Percentiles rank a stretch among this genome's conserved stretches.
Evolutionary conservation across 2,329 filamentous ascomycete species (phyloP).

Genomic region (Colletotrichum sp.): DNA sequence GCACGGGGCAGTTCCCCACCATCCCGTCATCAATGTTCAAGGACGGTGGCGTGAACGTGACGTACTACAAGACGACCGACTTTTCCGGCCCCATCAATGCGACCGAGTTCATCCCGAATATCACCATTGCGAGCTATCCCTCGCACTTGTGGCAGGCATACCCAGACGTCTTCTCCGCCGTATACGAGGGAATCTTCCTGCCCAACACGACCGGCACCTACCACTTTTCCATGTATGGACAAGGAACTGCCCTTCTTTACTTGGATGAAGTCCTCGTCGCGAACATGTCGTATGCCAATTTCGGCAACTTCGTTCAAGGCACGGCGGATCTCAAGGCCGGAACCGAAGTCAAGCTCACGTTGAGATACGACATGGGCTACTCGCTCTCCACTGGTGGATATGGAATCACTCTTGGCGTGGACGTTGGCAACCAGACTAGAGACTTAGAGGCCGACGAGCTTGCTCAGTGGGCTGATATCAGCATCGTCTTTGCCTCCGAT

Average conservation of each 20-base stretch:
- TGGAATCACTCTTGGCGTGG: neutral
- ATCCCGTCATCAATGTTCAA: neutral
- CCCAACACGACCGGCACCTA: slow-evolving; percentile 24
- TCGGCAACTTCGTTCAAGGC: neutral
- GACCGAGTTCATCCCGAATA: neutral
- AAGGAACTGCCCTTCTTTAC: slow-evolving; percentile 36
- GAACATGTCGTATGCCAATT: slow-evolving; percentile 21
- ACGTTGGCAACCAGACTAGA: neutral
- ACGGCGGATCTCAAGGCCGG: neutral
- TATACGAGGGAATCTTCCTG: slow-evolving; percentile 23
- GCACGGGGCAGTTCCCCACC: neutral
- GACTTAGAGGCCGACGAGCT: neutral
- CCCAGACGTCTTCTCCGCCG: slow-evolving; percentile 23
- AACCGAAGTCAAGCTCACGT: neutral
- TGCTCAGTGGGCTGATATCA: neutral
- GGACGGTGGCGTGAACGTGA: slow-evolving; percentile 10
- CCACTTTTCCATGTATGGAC: slow-evolving; percentile 38
- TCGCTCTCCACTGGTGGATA: neutral
- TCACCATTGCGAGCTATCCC: neutral
- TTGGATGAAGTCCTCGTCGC: slow-evolving; percentile 34
- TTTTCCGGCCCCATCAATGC: neutral
- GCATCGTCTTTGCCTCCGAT: neutral
- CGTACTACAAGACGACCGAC: slow-evolving; percentile 27
- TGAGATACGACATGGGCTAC: neutral
- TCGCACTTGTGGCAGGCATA: neutral